Evolutionary conservation across 768 basidiomycete genomes (phyloP), one percentile per base, ranked within the genome.

Genomic region (Rhizopogon roseolus): DNA sequence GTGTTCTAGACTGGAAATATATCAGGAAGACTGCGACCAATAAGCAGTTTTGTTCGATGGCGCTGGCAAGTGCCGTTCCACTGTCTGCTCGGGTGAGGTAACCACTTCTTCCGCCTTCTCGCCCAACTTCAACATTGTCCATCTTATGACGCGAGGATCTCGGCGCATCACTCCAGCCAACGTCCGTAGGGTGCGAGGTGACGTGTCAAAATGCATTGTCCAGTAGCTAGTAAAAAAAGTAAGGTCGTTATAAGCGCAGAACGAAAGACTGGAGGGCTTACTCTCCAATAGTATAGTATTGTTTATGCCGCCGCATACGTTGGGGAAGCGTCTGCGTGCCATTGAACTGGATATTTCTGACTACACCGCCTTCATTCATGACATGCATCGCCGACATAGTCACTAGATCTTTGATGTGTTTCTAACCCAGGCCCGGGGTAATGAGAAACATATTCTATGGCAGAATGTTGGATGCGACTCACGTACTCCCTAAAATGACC

Each of bases 161-260:
- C 77, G 76, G 7, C 86, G 82, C 67, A 95, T 79, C 53, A 87
- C 75, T 8, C 73, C 69, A 59, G 84, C 82, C n/a, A 96, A 74
- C 1, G 78, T 73, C 6, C 75, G 73, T 46, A 95, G 74, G 0
- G 82, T 84, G 38, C 75, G 74, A 10, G 93, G 93, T 8, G 88
- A 87, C 4, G 90, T 82, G 74, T 96, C 93, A 66, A 94, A 96
- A 64, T 91, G 81, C 75, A 96, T 81, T 4, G 88, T 85, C 91
- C 91, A 95, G 67, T 93, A 93, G 61, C 93, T 95, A 60, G 44
- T 3, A 32, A 22, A 50, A 50, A 14, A 13, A 17, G 36, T 5
- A 6, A 39, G 54, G 66, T 25, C 58, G 56, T n/a, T 25, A 45
- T 0, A 32, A 22, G 40, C 14, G 50, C 6, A 29, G 16, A 9